Percentiles rank a stretch among this genome's conserved stretches.
Evolutionary conservation across 495 filamentous ascomycete species (phyloP).

Genomic region (Hypoxylon rickii): DNA sequence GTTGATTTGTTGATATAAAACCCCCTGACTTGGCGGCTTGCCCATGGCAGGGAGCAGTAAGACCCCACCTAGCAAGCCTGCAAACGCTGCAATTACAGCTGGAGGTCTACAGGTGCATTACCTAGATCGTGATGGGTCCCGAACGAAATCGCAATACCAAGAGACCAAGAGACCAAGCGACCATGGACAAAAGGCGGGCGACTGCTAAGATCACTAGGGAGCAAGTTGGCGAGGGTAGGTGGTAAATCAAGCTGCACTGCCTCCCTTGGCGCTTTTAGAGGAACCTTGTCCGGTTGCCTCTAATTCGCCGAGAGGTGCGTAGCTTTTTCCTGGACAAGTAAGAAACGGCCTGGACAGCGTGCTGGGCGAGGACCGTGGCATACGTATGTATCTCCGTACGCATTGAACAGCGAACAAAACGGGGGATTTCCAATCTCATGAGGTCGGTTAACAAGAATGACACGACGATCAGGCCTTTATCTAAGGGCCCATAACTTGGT

Average conservation of each 20-base stretch:
- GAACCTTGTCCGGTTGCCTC: background rate
- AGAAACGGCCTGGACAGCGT: slow-evolving; percentile 13
- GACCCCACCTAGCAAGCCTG: too few relatives aligned
- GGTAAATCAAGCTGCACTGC: slow-evolving; percentile 12
- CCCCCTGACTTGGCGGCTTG: too few relatives aligned
- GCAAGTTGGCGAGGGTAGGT: background rate
- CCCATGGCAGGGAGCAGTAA: too few relatives aligned
- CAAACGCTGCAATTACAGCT: background rate
- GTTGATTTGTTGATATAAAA: too few relatives aligned
- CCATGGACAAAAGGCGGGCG: background rate
- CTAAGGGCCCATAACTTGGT: slow-evolving; percentile 6
- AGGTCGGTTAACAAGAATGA: slow-evolving; percentile 5
- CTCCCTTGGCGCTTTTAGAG: slow-evolving; percentile 16
- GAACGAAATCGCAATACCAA: too few relatives aligned
- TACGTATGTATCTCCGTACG: slow-evolving; percentile 4
- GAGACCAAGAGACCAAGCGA: too few relatives aligned
- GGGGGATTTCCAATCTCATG: background rate
- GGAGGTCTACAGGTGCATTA: background rate
- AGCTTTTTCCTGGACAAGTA: slow-evolving; percentile 22
- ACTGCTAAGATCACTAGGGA: too few relatives aligned
- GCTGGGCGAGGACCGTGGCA: slow-evolving; percentile 1
- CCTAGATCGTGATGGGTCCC: background rate
- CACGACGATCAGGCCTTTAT: slow-evolving; percentile 23
- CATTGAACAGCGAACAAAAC: background rate
- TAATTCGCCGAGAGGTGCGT: slow-evolving; percentile 23